Evolutionary conservation across 768 basidiomycete genomes (phyloP).

Genomic region (Hydnomerulius pinastri): DNA sequence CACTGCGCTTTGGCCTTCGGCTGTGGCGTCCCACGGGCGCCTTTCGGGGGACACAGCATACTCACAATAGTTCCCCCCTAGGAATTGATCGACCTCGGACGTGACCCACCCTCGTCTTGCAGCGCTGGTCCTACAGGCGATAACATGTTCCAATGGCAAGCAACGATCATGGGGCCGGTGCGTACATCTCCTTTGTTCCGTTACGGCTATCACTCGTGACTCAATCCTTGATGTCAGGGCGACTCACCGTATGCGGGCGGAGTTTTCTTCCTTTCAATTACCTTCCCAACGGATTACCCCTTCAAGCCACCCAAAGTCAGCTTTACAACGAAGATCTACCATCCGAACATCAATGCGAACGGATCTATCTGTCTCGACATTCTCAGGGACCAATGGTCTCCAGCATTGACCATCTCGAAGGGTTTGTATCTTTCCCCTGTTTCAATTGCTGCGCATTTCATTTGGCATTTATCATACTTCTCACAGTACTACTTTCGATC

Average conservation of each 20-base stretch:
- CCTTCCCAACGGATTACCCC: conserved; percentile 96
- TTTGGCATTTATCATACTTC: not conserved
- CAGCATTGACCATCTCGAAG: conserved; percentile 98
- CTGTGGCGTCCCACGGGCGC: conserved; percentile 16
- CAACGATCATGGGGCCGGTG: conserved; percentile 99
- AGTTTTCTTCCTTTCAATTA: conserved; percentile 97
- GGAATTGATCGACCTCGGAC: conserved; percentile 99
- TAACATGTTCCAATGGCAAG: conserved; percentile 99
- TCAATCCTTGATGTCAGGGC: conserved; percentile 54
- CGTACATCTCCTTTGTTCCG: conserved; percentile 34
- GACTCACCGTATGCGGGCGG: conserved; percentile 99
- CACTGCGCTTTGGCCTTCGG: not conserved
- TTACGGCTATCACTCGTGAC: conserved; percentile 18
- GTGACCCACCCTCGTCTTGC: conserved; percentile 99
- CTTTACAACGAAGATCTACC: conserved; percentile 99
- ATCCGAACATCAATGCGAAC: conserved; percentile 99
- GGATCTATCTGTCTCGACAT: conserved; percentile 99
- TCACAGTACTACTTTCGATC: conserved; percentile 88
- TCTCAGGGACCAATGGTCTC: conserved; percentile 98
- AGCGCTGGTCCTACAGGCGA: conserved; percentile 97
- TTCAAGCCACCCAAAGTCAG: conserved; percentile 99
- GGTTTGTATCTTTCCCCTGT: conserved; percentile 49
- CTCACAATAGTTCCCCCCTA: conserved; percentile 34
- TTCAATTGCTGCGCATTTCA: not conserved
- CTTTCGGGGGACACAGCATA: conserved; percentile 18